Base-by-base conservation (phyloP, 352 stramenopile genomes). In the Phytophthora meadii region DNA sequence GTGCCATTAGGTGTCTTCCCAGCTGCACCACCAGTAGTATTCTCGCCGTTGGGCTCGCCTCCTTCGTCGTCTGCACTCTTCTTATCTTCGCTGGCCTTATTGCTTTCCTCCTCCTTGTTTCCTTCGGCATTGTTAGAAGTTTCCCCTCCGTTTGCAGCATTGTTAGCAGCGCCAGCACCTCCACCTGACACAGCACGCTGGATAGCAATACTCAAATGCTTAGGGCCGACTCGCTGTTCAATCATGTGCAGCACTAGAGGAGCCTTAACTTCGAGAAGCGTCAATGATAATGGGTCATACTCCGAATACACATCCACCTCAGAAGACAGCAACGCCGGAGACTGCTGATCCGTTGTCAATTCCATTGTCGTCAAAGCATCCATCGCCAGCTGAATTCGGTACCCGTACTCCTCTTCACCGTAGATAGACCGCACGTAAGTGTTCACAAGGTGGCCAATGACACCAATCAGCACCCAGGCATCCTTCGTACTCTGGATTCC, bases 161-260 rank as follows among this genome's bases (percentile, higher is more conserved):
- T 54, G 57, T 19, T 74, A 61, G 54, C 51, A 24, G 52, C 56
- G 34, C 48, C 58, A 32, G 61, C 73, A 25, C 69, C 63, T 2
- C 63, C 73, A 44, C 84, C 85, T 40, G 84, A 76, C 39, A 93
- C 79, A 11, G 89, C 79, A n/a, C 87, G 84, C 52, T 95, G 87
- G 19, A 95, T 87, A 15, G 87, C 79, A 27, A 95, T 89, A 3
- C 73, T 75, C 8, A 95, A 53, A 54, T 93, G 84, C 41, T 92
- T 92, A 2, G 70, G 76, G 6, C 83, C 82, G 5, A 94, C 84
- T 14, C 84, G 84, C 60, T 95, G 87, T 51, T 95, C 87, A 52
- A 95, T 92, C 87, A 95, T 95, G 61, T 94, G 87, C n/a, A 95
- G 54, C 37, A 95, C 84, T 0, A 94, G 65, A 37, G 86, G 86